Conservation (phyloP, 805 yeast genomes). For the Saturnispora dispora region DNA sequence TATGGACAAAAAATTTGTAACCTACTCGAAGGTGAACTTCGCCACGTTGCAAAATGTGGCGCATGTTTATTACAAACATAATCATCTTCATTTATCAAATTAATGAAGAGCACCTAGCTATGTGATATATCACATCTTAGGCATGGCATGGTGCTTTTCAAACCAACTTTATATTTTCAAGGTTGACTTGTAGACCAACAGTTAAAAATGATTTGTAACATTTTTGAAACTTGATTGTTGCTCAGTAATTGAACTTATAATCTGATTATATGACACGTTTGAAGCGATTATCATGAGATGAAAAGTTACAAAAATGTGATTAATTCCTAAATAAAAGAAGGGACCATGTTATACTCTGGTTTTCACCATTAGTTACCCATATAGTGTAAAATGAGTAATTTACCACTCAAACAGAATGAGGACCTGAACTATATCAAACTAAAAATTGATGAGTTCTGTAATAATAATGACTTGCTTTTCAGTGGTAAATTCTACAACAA, state of each 20-base stretch:
- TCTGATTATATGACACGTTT: conserved; percentile 1
- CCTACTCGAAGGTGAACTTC: not conserved
- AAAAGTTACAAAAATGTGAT: conserved; percentile 1
- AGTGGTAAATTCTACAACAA: conserved; percentile 10
- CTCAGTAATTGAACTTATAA: conserved; percentile 1
- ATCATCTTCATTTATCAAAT: too few relatives aligned
- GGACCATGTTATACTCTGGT: not conserved
- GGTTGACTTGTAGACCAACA: not conserved
- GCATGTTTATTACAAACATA: not conserved
- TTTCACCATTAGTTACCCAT: not conserved
- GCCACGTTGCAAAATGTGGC: not conserved
- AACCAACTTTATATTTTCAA: too few relatives aligned
- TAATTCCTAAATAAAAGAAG: not conserved
- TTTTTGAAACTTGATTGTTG: conserved; percentile 2
- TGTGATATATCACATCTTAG: not conserved
- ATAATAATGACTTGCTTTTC: conserved; percentile 7
- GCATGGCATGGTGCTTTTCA: not conserved
- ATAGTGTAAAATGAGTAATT: not conserved
- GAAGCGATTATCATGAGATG: not conserved
- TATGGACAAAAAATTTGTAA: not conserved
- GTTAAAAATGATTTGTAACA: not conserved
- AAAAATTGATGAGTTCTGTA: conserved; percentile 6
- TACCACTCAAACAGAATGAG: not conserved
- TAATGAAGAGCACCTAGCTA: not conserved
- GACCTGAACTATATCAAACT: not conserved